Conservation (phyloP, 1,284 basidiomycete species). For the Nidula niveotomentosa region DNA sequence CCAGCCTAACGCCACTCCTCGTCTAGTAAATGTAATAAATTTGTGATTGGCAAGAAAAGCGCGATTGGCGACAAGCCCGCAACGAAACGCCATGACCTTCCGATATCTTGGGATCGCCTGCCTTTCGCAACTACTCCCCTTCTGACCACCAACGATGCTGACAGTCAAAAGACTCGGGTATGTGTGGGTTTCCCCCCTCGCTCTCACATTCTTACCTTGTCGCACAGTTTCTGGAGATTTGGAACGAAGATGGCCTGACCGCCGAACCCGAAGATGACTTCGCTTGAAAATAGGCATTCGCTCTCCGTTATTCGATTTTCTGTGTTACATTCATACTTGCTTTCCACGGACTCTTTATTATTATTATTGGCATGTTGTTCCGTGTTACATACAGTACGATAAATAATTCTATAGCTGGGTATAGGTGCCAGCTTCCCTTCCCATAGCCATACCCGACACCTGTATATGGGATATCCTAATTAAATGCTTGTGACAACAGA, state of each 20-base stretch:
- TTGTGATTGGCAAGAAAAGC: constrained; percentile 83
- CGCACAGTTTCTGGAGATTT: constrained; percentile 70
- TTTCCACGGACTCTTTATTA: neutral
- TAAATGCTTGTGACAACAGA: neutral
- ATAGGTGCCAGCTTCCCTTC: neutral
- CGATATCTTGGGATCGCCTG: constrained; percentile 71
- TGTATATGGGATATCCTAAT: neutral
- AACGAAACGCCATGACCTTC: constrained; percentile 55
- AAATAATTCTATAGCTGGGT: neutral
- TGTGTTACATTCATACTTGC: too few relatives aligned
- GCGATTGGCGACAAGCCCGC: constrained; percentile 82
- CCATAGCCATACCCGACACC: neutral
- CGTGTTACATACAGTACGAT: neutral
- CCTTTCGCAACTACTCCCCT: constrained; percentile 63
- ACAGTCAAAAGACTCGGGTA: constrained; percentile 59
- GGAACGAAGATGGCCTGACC: constrained; percentile 79
- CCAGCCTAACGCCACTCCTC: constrained; percentile 1
- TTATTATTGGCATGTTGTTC: neutral
- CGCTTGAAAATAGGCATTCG: constrained; percentile 11
- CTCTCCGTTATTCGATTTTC: constrained; percentile 1
- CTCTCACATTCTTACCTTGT: neutral
- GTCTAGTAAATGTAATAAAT: constrained; percentile 84
- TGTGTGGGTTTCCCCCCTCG: constrained; percentile 14
- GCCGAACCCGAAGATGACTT: constrained; percentile 65
- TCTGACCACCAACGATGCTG: constrained; percentile 56